phyloP scores from a whole-genome alignment of 2,329 filamentous ascomycete genomes.

The Sporothrix schenckii region DNA sequence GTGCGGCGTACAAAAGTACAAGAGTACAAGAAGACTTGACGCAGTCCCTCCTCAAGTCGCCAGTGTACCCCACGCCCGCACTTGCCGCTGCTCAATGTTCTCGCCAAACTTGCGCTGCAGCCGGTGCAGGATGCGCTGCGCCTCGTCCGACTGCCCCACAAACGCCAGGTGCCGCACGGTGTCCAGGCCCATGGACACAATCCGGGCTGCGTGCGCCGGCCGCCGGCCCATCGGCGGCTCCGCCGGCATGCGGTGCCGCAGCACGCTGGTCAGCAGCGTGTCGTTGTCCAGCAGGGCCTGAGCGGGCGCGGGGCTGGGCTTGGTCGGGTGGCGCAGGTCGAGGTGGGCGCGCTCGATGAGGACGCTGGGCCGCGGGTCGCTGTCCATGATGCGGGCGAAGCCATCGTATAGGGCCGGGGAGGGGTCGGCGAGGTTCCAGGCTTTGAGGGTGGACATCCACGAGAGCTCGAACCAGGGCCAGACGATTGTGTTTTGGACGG shows the following conservation, averaged over 20 bases:
- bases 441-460: slow-evolving; percentile 57
- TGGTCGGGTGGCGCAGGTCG: slow-evolving; percentile 57
- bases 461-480: slow-evolving; percentile 54
- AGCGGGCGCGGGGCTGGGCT: slow-evolving; percentile 53
- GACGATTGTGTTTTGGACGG: slow-evolving; percentile 43
- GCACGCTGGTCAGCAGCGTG: slow-evolving; percentile 36
- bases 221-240: slow-evolving; percentile 39
- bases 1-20: no score
- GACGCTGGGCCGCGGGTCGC: slow-evolving; percentile 44
- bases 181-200: slow-evolving; percentile 51
- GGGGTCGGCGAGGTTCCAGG: slow-evolving; percentile 51
- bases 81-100: slow-evolving; percentile 10
- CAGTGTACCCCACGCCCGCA: slow-evolving; percentile 1
- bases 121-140: slow-evolving; percentile 45
- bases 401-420: slow-evolving; percentile 56
- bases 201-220: slow-evolving; percentile 36
- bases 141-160: slow-evolving; percentile 48
- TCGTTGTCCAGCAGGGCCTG: slow-evolving; percentile 49
- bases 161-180: slow-evolving; percentile 51
- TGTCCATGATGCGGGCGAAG: slow-evolving; percentile 54
- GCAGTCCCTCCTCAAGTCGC: neutral
- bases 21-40: neutral
- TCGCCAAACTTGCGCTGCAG: slow-evolving; percentile 35
- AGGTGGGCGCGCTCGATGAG: slow-evolving; percentile 57
- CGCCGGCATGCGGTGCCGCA: slow-evolving; percentile 26